phyloP scores from a whole-genome alignment of 768 basidiomycete species.

The Rhodotorula graminis region DNA sequence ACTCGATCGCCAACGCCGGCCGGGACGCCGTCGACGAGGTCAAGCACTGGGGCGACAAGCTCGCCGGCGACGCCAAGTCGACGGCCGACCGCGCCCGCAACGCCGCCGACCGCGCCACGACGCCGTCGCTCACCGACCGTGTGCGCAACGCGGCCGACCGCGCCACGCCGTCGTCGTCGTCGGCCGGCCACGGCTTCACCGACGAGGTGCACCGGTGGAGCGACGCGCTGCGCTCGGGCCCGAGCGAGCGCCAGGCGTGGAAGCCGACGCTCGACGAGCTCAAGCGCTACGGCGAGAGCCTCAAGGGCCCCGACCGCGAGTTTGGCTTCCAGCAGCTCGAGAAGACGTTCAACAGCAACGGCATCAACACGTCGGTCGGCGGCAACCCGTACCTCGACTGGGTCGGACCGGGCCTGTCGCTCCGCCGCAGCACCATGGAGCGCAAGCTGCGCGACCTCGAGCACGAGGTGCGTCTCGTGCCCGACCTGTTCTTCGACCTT shows the following conservation, averaged over 20 bases:
- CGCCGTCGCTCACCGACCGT: too few species aligned
- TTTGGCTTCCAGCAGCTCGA: conserved; percentile 20
- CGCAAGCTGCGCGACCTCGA: conserved; percentile 17
- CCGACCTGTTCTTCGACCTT: too few species aligned
- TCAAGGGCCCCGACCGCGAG: not conserved
- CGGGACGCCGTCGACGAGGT: not conserved
- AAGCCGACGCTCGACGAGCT: conserved; percentile 9
- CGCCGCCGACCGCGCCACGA: not conserved
- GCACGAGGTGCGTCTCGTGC: conserved; percentile 11
- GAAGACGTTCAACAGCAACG: conserved; percentile 5
- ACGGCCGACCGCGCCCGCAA: too few species aligned
- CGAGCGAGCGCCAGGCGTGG: conserved; percentile 10
- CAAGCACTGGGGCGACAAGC: not conserved
- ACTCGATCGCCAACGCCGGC: not conserved
- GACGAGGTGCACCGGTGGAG: conserved; percentile 14
- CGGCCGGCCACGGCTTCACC: not conserved
- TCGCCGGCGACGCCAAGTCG: not conserved
- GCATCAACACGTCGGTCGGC: conserved; percentile 2
- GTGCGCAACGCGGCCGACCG: too few species aligned
- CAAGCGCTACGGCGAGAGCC: conserved; percentile 15
- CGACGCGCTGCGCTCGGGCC: conserved; percentile 5
- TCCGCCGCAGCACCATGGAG: conserved; percentile 4
- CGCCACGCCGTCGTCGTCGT: not conserved
- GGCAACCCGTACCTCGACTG: conserved; percentile 25
- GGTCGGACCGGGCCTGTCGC: conserved; percentile 9